Conservation (phyloP, 352 stramenopile species). For the Phytophthora fragariae region DNA sequence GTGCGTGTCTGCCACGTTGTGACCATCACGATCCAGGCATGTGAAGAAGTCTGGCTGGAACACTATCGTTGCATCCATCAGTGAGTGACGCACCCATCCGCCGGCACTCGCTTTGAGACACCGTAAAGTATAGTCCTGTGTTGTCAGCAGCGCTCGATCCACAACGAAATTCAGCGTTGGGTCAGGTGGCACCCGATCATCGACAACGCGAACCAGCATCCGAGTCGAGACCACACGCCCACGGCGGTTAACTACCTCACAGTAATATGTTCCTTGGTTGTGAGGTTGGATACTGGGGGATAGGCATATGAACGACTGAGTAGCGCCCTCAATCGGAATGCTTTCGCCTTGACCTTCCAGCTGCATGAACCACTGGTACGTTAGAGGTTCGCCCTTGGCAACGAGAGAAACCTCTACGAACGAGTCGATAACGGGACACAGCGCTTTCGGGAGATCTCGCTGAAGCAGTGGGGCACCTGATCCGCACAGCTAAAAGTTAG, state of each 20-base stretch:
- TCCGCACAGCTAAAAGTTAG: background rate
- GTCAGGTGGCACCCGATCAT: constrained; percentile 51
- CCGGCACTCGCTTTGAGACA: constrained; percentile 51
- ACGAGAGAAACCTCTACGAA: constrained; percentile 55
- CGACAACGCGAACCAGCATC: constrained; percentile 55
- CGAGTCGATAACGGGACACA: constrained; percentile 55
- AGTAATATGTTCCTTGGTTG: constrained; percentile 70
- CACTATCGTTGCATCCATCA: constrained; percentile 45
- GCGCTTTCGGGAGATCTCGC: constrained; percentile 47
- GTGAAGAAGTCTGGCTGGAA: constrained; percentile 62
- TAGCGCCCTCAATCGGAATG: constrained; percentile 45
- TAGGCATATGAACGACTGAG: constrained; percentile 56
- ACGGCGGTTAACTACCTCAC: constrained; percentile 65
- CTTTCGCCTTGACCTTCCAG: constrained; percentile 30
- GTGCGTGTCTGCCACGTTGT: constrained; percentile 56
- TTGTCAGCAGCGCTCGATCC: constrained; percentile 20
- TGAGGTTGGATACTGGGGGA: constrained; percentile 60
- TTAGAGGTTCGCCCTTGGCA: constrained; percentile 72
- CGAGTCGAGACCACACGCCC: constrained; percentile 38
- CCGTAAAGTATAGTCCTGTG: constrained; percentile 31
- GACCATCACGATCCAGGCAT: constrained; percentile 47
- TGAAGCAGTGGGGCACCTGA: constrained; percentile 53
- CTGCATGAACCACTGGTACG: constrained; percentile 69
- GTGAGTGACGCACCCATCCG: constrained; percentile 38
- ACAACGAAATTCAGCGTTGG: constrained; percentile 54